Percentiles rank a stretch among this genome's conserved stretches.
These are phyloP conservation scores for Rhizopogon vinicolor DNA, from an alignment of 768 basidiomycete species.

Conservation along the genomic window DNA sequence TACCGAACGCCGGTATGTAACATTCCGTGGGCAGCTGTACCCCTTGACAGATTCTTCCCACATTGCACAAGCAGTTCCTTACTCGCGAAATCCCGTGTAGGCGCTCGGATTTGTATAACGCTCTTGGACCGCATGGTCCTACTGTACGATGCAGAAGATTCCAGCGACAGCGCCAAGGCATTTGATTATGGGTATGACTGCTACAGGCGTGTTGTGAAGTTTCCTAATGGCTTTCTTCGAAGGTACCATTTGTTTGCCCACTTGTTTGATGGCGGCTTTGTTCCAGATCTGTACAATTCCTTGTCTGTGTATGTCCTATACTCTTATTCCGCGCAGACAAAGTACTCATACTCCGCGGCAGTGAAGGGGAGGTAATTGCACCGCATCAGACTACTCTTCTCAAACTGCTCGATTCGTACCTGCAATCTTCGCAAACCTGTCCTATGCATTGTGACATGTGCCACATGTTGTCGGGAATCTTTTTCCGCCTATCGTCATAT, in stretches of 20 bases:
- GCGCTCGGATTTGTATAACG: conserved; percentile 59
- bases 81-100: conserved; percentile 48
- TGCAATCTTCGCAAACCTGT: conserved; percentile 49
- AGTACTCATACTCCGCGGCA: conserved; percentile 26
- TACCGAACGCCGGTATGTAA: conserved; percentile 49
- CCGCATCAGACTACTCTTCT: conserved; percentile 86
- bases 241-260: conserved; percentile 67
- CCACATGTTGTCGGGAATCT: conserved; percentile 57
- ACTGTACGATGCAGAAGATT: conserved; percentile 64
- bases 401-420: conserved; percentile 81
- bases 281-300: conserved; percentile 54
- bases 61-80: conserved; percentile 18
- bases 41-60: background rate
- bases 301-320: conserved; percentile 51
- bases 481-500: conserved; percentile 59
- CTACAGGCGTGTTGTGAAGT: background rate
- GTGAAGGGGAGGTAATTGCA: conserved; percentile 66
- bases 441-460: conserved; percentile 38
- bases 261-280: conserved; percentile 55
- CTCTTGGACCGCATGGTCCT: conserved; percentile 71
- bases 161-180: conserved; percentile 56
- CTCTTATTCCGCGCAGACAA: background rate
- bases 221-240: conserved; percentile 8
- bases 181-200: conserved; percentile 70
- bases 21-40: background rate